A percentile compares a stretch with the other conserved stretches of the same genome.
These are phyloP conservation scores for Alternaria ethzedia DNA, from an alignment of 2,329 filamentous ascomycete genomes.

Conservation along the genomic window DNA sequence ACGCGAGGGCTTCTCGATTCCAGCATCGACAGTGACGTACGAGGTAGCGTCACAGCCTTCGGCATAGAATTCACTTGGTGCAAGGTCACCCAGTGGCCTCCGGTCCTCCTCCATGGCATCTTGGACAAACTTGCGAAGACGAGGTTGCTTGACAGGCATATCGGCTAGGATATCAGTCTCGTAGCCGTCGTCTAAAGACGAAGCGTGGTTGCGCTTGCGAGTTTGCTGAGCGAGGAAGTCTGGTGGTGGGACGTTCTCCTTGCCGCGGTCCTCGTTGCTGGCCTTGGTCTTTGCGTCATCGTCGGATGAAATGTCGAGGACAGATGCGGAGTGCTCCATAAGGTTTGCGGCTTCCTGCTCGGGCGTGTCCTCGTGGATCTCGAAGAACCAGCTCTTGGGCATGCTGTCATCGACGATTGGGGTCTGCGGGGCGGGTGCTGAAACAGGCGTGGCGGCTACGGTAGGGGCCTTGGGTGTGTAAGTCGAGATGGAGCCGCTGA, in stretches of 20 bases:
- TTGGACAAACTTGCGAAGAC: constrained; percentile 35
- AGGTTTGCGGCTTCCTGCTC: constrained; percentile 92
- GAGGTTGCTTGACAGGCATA: constrained; percentile 36
- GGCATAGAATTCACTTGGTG: constrained; percentile 47
- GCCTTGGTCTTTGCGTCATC: constrained; percentile 71
- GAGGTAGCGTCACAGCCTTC: constrained; percentile 45
- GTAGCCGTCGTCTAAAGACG: constrained; percentile 11
- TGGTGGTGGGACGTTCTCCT: constrained; percentile 88
- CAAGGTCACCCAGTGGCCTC: constrained; percentile 45
- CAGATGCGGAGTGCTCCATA: constrained; percentile 87
- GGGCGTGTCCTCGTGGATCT: constrained; percentile 90
- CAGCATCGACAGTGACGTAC: constrained; percentile 46
- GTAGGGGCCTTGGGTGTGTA: constrained; percentile 58
- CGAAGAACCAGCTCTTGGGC: constrained; percentile 79
- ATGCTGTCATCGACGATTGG: constrained; percentile 59
- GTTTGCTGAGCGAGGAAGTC: constrained; percentile 43
- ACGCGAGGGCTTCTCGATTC: constrained; percentile 43
- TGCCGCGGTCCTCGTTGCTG: constrained; percentile 69
- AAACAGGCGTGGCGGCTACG: constrained; percentile 39
- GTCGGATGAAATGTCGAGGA: constrained; percentile 87
- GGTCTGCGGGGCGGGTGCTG: constrained; percentile 35
- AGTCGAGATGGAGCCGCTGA: constrained; percentile 74
- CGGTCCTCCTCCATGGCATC: constrained; percentile 52
- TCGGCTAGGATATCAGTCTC: constrained; percentile 20
- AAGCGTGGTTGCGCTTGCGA: constrained; percentile 8